Base-by-base conservation (phyloP, 495 filamentous ascomycete genomes). In the Hypoxylon rickii region DNA sequence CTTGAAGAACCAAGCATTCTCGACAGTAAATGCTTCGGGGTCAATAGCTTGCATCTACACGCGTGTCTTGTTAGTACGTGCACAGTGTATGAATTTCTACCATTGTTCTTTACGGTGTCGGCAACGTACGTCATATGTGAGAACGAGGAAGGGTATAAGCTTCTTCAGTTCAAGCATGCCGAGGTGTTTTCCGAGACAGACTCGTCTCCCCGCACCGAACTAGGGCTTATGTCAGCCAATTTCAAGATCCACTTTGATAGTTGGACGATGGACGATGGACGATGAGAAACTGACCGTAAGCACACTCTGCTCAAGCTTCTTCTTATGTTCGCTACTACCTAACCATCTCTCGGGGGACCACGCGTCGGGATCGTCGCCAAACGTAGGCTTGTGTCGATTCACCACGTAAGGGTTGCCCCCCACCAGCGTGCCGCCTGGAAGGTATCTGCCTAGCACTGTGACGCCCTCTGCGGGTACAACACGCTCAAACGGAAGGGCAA, bases 401-500 rank as follows among this genome's bases (percentile, higher is more conserved):
- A 34, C 12, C 7, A 34, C 32, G 6, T n/a, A 34, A n/a, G 32
- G 6, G 12, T 34, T 34, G 32, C 32, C 5, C 3, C 32, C 32
- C 5, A 34, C 32, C n/a, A 34, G 5, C 7, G 45, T 49, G 1
- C 45, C 45, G 13, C 33, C 45, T 1, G 33, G 33, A 3, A 49
- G 19, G 10, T 26, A 49, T 15, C 39, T 17, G 1, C 45, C 45
- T 7, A 26, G 19, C 1, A 49, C 21, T 1, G 19, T 31, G 34
- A 49, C 13, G 8, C 45, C 45, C 4, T 32, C 34, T 12, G n/a
- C 45, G 7, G 45, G 45, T 3, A 49, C 45, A 2, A 49, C 34
- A n/a, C 45, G 45, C 34, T 49, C 45, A 12, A 49, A 40, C 5
- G 33, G 45, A 3, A 40, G 34, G 3, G 33, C 33, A 21, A 39